Percentiles rank a stretch among this genome's conserved stretches.
These are phyloP conservation scores for Beauveria rudraprayagi DNA, from an alignment of 2,329 filamentous ascomycete genomes.

Conservation along the genomic window DNA sequence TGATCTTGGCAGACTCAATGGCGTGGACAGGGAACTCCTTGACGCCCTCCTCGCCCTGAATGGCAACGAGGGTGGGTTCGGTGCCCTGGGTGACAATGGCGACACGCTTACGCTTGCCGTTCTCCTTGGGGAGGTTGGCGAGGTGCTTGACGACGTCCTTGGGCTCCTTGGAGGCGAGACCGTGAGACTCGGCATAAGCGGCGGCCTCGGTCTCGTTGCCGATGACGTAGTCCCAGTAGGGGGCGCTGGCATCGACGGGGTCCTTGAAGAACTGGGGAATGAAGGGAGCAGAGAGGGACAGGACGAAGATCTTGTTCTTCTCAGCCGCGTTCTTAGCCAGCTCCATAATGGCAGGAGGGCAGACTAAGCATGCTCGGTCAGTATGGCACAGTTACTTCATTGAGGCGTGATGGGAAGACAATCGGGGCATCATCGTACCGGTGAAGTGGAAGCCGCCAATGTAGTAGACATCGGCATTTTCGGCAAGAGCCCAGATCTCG, in stretches of 20 bases:
- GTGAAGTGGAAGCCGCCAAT: slow-evolving; percentile 97
- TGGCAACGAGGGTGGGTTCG: slow-evolving; percentile 77
- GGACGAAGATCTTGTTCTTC: slow-evolving; percentile 84
- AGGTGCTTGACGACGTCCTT: slow-evolving; percentile 78
- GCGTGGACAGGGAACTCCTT: slow-evolving; percentile 74
- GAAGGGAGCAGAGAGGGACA: slow-evolving; percentile 92
- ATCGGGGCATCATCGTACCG: slow-evolving; percentile 22
- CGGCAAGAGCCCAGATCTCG: slow-evolving; percentile 84
- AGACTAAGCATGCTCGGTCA: slow-evolving; percentile 46
- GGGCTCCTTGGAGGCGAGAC: slow-evolving; percentile 66
- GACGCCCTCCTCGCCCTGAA: slow-evolving; percentile 61
- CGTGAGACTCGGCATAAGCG: slow-evolving; percentile 77
- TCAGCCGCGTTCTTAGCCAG: slow-evolving; percentile 82
- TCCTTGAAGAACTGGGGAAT: slow-evolving; percentile 98
- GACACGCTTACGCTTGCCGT: slow-evolving; percentile 71
- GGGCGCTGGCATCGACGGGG: slow-evolving; percentile 72
- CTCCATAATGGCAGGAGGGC: slow-evolving; percentile 80
- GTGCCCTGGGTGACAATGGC: slow-evolving; percentile 95
- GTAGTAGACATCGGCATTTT: slow-evolving; percentile 84
- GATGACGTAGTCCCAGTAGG: slow-evolving; percentile 93
- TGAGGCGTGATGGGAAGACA: not conserved
- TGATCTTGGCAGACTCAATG: slow-evolving; percentile 71
- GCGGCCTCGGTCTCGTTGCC: slow-evolving; percentile 95
- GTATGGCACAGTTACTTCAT: not conserved
- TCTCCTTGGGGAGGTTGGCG: slow-evolving; percentile 86